These are phyloP conservation scores for Colletotrichum noveboracense DNA, from an alignment of 2,329 filamentous ascomycete species.

Conservation along the genomic window DNA sequence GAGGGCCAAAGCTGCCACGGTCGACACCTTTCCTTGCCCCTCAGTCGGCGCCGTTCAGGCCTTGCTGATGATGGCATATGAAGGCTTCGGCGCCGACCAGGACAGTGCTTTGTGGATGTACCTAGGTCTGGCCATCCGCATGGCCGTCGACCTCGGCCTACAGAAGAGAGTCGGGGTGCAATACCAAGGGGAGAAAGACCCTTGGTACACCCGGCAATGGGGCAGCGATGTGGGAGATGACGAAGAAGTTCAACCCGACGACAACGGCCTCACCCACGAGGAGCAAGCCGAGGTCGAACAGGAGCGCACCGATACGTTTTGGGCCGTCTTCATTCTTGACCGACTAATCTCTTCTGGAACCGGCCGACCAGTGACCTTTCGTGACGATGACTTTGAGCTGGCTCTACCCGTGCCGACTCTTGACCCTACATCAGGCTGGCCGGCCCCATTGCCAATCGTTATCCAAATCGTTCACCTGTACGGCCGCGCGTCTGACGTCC, in stretches of 20 bases:
- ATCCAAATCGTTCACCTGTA: constrained; percentile 88
- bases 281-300: constrained; percentile 75
- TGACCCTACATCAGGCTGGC: constrained; percentile 69
- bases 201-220: constrained; percentile 51
- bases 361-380: constrained; percentile 81
- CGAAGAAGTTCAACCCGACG: constrained; percentile 44
- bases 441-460: constrained; percentile 79
- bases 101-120: constrained; percentile 96
- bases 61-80: constrained; percentile 83
- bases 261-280: constrained; percentile 44
- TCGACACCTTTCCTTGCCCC: constrained; percentile 83
- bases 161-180: constrained; percentile 80
- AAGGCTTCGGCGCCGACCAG: constrained; percentile 86
- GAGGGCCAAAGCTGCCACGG: constrained; percentile 80
- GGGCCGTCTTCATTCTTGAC: constrained; percentile 88
- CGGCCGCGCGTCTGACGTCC: constrained; percentile 80
- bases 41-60: constrained; percentile 85
- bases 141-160: constrained; percentile 80
- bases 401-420: constrained; percentile 62
- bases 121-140: constrained; percentile 82
- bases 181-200: constrained; percentile 60
- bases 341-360: constrained; percentile 88
- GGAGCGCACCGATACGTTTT: constrained; percentile 86
- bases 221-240: constrained; percentile 27
- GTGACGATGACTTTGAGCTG: constrained; percentile 85